These are phyloP conservation scores for Mortierella sp. DNA, from an alignment of 371 early-diverging fungal genomes.

Conservation along the genomic window DNA sequence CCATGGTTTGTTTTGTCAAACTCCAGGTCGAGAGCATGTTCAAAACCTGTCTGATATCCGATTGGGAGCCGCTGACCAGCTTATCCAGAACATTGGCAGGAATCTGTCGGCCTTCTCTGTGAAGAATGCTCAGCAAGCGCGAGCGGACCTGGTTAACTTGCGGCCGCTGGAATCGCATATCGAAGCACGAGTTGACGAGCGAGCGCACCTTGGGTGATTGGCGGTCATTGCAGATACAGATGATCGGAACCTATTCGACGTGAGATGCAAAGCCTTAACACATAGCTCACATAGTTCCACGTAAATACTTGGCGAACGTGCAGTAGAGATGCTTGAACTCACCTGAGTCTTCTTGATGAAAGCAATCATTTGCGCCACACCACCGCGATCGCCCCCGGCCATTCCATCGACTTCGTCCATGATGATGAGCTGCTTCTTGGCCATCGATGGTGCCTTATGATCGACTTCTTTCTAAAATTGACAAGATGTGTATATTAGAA, in stretches of 20 bases:
- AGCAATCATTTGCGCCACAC: conserved; percentile 91
- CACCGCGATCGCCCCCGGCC: conserved; percentile 99
- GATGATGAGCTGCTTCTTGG: conserved; percentile 83
- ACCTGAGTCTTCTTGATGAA: conserved; percentile 94
- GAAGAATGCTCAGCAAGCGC: conserved; percentile 82
- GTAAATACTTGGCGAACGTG: not conserved
- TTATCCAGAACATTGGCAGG: conserved; percentile 89
- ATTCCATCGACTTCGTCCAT: conserved; percentile 99
- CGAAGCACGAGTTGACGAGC: conserved; percentile 91
- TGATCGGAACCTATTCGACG: conserved; percentile 88
- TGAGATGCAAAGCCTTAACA: not conserved
- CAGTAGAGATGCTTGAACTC: conserved; percentile 9
- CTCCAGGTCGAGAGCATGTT: conserved; percentile 95
- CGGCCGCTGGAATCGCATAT: conserved; percentile 88
- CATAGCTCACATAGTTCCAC: no score
- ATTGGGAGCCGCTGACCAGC: conserved; percentile 86
- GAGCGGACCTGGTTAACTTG: conserved; percentile 78
- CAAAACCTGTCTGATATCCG: conserved; percentile 99
- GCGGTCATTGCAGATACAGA: conserved; percentile 99
- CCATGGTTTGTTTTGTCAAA: conserved; percentile 74
- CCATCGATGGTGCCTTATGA: conserved; percentile 30
- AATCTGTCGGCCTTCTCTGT: conserved; percentile 85
- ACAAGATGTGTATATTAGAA: not conserved
- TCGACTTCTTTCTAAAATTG: conserved; percentile 32
- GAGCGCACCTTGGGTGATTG: conserved; percentile 92